Percentiles rank a stretch among this genome's conserved stretches.
These are phyloP conservation scores for Aureobasidium vineae DNA, from an alignment of 2,329 filamentous ascomycete genomes.

Conservation along the genomic window DNA sequence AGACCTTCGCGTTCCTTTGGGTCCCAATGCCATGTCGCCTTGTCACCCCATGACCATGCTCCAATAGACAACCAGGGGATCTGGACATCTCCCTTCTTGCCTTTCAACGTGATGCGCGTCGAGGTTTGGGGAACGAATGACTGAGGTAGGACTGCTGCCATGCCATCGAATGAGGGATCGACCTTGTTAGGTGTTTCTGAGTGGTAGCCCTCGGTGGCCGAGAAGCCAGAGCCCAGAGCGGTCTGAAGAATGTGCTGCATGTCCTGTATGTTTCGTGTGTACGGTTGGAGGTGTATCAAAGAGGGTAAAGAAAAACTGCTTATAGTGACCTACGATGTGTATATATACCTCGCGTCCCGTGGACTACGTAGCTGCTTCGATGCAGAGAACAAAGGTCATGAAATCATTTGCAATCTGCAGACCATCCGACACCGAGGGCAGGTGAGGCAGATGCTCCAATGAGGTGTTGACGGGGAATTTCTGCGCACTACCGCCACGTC, in stretches of 20 bases:
- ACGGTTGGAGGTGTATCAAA: neutral
- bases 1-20: conserved; percentile 39
- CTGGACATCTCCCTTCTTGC: conserved; percentile 31
- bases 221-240: conserved; percentile 30
- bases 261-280: neutral
- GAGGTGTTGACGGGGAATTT: neutral
- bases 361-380: neutral
- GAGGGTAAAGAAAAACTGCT: neutral
- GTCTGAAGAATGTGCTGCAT: conserved; percentile 36
- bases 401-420: neutral
- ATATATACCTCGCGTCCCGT: neutral
- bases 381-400: neutral
- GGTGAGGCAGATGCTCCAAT: conserved; percentile 4
- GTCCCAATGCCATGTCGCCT: conserved; percentile 37
- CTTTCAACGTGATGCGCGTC: conserved; percentile 29
- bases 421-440: neutral
- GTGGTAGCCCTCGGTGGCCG: conserved; percentile 34
- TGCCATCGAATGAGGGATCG: conserved; percentile 29
- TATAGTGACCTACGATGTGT: neutral
- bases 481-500: neutral
- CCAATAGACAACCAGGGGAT: conserved; percentile 32
- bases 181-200: conserved; percentile 31
- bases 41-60: conserved; percentile 36
- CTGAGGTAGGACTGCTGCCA: conserved; percentile 28
- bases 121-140: conserved; percentile 28